Conservation (phyloP, 2,329 filamentous ascomycete species). For the Pseudogymnoascus destructans region DNA sequence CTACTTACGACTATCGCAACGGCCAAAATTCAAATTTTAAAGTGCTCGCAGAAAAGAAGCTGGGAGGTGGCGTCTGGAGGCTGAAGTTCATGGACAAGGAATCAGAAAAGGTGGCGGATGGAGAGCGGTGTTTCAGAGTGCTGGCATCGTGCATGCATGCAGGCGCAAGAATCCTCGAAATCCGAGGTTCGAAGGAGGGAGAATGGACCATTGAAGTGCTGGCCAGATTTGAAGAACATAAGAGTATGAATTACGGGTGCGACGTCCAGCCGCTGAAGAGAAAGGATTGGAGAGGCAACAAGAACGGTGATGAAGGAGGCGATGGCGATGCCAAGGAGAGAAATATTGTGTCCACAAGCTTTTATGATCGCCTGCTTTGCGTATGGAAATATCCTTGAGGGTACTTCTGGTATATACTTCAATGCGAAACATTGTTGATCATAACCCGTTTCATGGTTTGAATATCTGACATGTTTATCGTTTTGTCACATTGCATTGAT, state of each 20-base stretch:
- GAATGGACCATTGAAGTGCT: slow-evolving; percentile 52
- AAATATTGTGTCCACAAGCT: slow-evolving; percentile 53
- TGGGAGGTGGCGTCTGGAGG: slow-evolving; percentile 78
- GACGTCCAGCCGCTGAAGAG: slow-evolving; percentile 42
- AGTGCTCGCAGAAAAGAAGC: slow-evolving; percentile 48
- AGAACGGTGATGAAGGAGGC: not conserved
- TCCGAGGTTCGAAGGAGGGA: slow-evolving; percentile 28
- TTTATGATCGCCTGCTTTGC: slow-evolving; percentile 60
- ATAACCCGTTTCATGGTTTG: not conserved
- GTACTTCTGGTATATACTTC: not conserved
- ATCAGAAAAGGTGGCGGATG: slow-evolving; percentile 10
- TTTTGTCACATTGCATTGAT: not conserved
- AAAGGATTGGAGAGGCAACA: slow-evolving; percentile 12
- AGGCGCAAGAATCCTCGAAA: slow-evolving; percentile 53
- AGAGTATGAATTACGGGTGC: slow-evolving; percentile 91
- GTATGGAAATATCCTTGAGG: slow-evolving; percentile 39
- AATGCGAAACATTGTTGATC: not conserved
- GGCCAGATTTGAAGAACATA: slow-evolving; percentile 66
- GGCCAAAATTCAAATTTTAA: slow-evolving; percentile 29
- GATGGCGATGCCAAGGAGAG: slow-evolving; percentile 5
- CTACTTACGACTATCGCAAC: slow-evolving; percentile 33
- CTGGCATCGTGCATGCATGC: slow-evolving; percentile 92
- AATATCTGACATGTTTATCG: not conserved
- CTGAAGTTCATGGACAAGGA: slow-evolving; percentile 45
- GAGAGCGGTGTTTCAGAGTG: slow-evolving; percentile 33